These are phyloP conservation scores for Tricholomella constricta DNA, from an alignment of 768 basidiomycete genomes.

Conservation along the genomic window DNA sequence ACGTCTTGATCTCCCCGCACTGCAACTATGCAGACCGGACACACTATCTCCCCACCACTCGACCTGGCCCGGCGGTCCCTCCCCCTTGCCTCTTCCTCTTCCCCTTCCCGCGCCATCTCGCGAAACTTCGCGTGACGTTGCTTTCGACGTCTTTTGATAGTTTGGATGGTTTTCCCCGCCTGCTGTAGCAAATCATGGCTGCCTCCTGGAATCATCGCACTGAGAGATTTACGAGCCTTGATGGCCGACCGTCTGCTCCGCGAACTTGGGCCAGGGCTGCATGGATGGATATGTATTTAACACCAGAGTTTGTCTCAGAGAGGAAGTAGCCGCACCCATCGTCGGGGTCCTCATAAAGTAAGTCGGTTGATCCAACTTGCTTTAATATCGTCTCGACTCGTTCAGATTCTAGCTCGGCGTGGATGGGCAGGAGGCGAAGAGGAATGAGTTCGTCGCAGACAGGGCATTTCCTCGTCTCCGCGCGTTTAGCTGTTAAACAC, in stretches of 20 bases:
- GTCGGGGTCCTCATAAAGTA: slow-evolving; percentile 52
- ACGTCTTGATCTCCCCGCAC: slow-evolving; percentile 73
- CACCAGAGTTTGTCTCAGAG: neutral
- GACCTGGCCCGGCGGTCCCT: slow-evolving; percentile 30
- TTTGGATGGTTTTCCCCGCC: slow-evolving; percentile 56
- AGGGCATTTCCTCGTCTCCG: slow-evolving; percentile 75
- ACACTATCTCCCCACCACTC: slow-evolving; percentile 49
- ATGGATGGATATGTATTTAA: slow-evolving; percentile 1
- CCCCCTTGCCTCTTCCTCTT: slow-evolving; percentile 50
- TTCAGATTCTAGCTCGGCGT: slow-evolving; percentile 65
- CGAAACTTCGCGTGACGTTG: slow-evolving; percentile 67
- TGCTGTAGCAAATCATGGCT: slow-evolving; percentile 34
- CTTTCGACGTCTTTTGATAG: slow-evolving; percentile 71
- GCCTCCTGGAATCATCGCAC: slow-evolving; percentile 21
- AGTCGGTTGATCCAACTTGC: slow-evolving; percentile 62
- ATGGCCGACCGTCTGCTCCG: slow-evolving; percentile 41
- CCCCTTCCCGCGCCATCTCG: slow-evolving; percentile 65
- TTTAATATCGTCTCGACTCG: slow-evolving; percentile 69
- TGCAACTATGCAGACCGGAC: slow-evolving; percentile 65
- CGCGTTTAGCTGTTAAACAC: slow-evolving; percentile 56
- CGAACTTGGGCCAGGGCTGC: slow-evolving; percentile 35
- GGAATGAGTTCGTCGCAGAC: slow-evolving; percentile 75
- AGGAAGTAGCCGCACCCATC: slow-evolving; percentile 46
- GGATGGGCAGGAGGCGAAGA: slow-evolving; percentile 65
- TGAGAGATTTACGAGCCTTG: slow-evolving; percentile 42